phyloP scores from a whole-genome alignment of 495 filamentous ascomycete genomes.

The Apiosordaria backusii region DNA sequence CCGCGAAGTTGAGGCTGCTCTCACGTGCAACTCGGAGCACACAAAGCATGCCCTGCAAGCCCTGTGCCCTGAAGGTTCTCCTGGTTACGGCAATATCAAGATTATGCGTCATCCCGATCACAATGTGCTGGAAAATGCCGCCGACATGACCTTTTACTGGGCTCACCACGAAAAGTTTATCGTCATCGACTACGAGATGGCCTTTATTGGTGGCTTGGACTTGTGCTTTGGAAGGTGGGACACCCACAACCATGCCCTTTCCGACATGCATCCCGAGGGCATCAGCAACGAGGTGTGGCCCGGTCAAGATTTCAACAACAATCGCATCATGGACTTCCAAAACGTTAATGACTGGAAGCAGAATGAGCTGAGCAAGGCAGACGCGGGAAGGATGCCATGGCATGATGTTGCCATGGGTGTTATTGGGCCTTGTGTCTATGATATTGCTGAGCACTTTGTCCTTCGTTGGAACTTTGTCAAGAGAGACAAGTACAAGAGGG shows the following conservation, averaged over 20 bases:
- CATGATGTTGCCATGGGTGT: constrained; percentile 92
- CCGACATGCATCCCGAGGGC: constrained; percentile 83
- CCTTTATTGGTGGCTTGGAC: constrained; percentile 91
- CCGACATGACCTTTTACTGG: constrained; percentile 98
- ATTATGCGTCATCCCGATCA: constrained; percentile 95
- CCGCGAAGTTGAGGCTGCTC: constrained; percentile 77
- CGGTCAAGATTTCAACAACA: constrained; percentile 94
- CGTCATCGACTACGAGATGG: constrained; percentile 84
- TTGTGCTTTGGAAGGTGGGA: constrained; percentile 98
- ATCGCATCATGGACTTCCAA: constrained; percentile 93
- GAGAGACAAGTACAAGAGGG: constrained; percentile 95
- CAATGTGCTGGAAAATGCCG: constrained; percentile 87
- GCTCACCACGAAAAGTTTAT: constrained; percentile 97
- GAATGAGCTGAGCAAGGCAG: constrained; percentile 88
- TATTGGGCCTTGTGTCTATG: constrained; percentile 83
- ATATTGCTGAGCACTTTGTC: constrained; percentile 95
- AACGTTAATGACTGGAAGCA: constrained; percentile 86
- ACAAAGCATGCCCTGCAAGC: constrained; percentile 83
- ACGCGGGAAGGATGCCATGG: constrained; percentile 96
- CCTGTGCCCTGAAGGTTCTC: constrained; percentile 74
- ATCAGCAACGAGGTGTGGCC: constrained; percentile 86
- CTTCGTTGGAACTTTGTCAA: constrained; percentile 96
- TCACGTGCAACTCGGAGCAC: constrained; percentile 89
- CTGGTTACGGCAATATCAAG: constrained; percentile 80
- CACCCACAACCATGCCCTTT: constrained; percentile 72